Conservation (phyloP, 192 early-diverging fungal species). For the Rhizoclosmatium sp. region DNA sequence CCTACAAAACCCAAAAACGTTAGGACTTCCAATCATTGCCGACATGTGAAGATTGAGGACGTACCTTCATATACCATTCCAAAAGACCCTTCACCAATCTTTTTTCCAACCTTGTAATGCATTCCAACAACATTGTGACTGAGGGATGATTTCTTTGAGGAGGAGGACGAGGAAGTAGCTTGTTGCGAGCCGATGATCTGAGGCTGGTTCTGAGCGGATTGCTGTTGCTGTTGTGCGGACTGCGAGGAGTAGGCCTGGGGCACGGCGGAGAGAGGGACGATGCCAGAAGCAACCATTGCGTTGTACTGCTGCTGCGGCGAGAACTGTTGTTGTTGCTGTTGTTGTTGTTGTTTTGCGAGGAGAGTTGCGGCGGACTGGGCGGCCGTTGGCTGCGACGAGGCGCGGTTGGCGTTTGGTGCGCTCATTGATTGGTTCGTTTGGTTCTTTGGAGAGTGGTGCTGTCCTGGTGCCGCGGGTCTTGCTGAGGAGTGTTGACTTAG, state of each 20-base stretch:
- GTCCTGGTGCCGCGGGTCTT: too few relatives aligned
- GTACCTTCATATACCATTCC: conserved; percentile 98
- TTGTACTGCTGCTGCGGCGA: conserved; percentile 27
- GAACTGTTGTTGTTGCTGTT: conserved; percentile 12
- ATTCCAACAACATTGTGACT: conserved; percentile 86
- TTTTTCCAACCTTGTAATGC: conserved; percentile 94
- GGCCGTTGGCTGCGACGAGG: not conserved
- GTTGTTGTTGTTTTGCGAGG: conserved; percentile 2
- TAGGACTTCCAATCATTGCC: not conserved
- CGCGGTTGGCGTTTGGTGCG: not conserved
- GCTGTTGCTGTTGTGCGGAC: not conserved
- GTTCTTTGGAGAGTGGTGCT: too few relatives aligned
- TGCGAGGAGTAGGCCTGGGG: not conserved
- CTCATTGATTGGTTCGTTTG: not conserved
- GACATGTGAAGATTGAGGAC: not conserved
- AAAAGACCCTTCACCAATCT: conserved; percentile 97
- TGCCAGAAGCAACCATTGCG: conserved; percentile 26
- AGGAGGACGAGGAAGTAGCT: not conserved
- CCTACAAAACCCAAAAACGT: conserved; percentile 54
- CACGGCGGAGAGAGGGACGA: conserved; percentile 25
- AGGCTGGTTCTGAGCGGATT: not conserved
- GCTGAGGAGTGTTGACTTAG: too few relatives aligned
- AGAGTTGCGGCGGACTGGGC: not conserved
- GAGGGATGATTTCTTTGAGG: conserved; percentile 14
- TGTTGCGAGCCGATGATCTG: not conserved